These are phyloP conservation scores for Thoreauomyces humboldtii DNA, from an alignment of 192 early-diverging fungal species.

Conservation along the genomic window DNA sequence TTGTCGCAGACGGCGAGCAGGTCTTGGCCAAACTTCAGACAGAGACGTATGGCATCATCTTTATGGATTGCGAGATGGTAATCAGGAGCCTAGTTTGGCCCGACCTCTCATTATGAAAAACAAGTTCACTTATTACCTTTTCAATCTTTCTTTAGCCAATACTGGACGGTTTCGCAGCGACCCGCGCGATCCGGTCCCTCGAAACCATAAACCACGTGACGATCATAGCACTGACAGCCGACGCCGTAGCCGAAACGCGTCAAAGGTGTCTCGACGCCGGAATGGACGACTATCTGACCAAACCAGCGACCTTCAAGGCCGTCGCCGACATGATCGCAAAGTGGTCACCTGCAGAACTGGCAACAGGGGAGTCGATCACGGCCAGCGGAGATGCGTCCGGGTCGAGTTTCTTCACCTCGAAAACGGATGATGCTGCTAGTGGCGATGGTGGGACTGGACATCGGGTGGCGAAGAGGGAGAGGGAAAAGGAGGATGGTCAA, in stretches of 20 bases:
- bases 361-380: too few relatives aligned
- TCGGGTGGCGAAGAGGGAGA: too few relatives aligned
- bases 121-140: too few relatives aligned
- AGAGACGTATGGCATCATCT: conserved; percentile 7
- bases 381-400: too few relatives aligned
- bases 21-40: not conserved
- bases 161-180: not conserved
- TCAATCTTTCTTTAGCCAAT: too few relatives aligned
- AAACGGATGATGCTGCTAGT: too few relatives aligned
- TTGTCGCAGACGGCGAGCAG: conserved; percentile 4
- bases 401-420: too few relatives aligned
- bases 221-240: conserved; percentile 14
- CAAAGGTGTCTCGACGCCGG: conserved; percentile 5
- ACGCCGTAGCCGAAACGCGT: not conserved
- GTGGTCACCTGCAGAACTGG: too few relatives aligned
- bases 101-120: too few relatives aligned
- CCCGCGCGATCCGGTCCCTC: not conserved
- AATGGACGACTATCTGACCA: conserved; percentile 15
- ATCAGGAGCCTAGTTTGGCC: too few relatives aligned
- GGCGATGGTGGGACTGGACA: too few relatives aligned
- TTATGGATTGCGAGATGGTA: conserved; percentile 17
- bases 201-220: not conserved
- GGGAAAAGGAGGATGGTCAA: too few relatives aligned
- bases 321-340: not conserved
- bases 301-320: not conserved